Evolutionary conservation across 768 basidiomycete species (phyloP).

Genomic region (Boletus edulis): DNA sequence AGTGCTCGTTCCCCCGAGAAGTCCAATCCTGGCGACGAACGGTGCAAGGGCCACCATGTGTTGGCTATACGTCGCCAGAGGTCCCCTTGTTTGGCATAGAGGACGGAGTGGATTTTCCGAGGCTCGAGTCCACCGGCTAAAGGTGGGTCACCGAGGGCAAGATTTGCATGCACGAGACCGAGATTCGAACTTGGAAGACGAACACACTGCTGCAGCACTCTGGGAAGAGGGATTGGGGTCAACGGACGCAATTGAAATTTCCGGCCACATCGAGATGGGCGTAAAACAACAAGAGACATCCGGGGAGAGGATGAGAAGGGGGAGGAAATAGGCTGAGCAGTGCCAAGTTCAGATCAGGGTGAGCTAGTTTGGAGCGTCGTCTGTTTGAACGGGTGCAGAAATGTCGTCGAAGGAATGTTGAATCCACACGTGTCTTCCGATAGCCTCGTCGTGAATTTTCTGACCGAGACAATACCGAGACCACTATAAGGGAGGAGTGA

Average conservation of each 20-base stretch:
- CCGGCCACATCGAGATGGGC: slow-evolving; percentile 10
- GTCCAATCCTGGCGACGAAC: background rate
- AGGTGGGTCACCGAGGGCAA: background rate
- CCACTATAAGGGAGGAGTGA: background rate
- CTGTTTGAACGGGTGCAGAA: slow-evolving; percentile 9
- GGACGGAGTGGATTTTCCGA: too few species aligned
- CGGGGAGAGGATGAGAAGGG: slow-evolving; percentile 4
- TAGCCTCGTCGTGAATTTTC: slow-evolving; percentile 9
- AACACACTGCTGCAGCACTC: slow-evolving; percentile 4
- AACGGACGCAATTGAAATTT: slow-evolving; percentile 6
- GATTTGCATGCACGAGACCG: background rate
- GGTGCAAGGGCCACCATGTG: background rate
- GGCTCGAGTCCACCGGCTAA: background rate
- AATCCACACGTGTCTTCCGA: slow-evolving; percentile 4
- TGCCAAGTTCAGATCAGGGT: slow-evolving; percentile 6
- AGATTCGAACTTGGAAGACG: slow-evolving; percentile 10
- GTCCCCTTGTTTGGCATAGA: background rate
- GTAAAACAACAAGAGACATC: background rate
- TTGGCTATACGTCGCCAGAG: background rate
- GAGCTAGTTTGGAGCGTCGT: slow-evolving; percentile 10
- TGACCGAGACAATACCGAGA: slow-evolving; percentile 7
- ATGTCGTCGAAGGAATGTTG: slow-evolving; percentile 11
- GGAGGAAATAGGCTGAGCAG: background rate
- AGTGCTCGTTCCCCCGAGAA: background rate
- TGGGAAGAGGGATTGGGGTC: too few species aligned